These are phyloP conservation scores for Adansonia grandidieri DNA, from an alignment of 441 rosid species.

Conservation along the genomic window DNA sequence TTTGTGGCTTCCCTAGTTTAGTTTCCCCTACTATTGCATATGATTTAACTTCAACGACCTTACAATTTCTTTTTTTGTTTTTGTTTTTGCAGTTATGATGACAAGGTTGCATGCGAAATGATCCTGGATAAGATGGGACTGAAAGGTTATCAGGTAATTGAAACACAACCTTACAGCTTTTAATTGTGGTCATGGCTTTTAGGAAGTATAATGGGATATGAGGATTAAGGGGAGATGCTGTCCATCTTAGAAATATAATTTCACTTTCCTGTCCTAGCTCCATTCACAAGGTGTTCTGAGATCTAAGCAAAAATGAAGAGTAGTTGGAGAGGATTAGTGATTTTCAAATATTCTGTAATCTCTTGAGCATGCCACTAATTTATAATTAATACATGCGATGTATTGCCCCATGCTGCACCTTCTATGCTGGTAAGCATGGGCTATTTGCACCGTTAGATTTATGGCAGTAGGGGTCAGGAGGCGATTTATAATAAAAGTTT, in stretches of 20 bases:
- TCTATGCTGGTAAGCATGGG: background rate
- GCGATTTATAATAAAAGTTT: background rate
- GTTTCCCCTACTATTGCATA: background rate
- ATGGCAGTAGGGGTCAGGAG: background rate
- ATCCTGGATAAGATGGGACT: slow-evolving; percentile 74
- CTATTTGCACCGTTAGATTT: background rate
- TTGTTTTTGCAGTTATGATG: slow-evolving; percentile 54
- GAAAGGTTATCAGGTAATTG: slow-evolving; percentile 70
- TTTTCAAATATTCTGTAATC: slow-evolving; percentile 1
- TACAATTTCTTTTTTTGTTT: slow-evolving; percentile 25
- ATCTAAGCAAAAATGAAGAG: slow-evolving; percentile 14
- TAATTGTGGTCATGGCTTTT: slow-evolving; percentile 23
- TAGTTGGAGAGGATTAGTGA: background rate
- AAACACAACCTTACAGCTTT: slow-evolving; percentile 24
- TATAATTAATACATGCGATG: background rate
- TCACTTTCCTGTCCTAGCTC: background rate
- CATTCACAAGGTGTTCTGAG: background rate
- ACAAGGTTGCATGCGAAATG: slow-evolving; percentile 64
- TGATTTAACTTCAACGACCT: slow-evolving; percentile 20
- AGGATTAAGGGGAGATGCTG: slow-evolving; percentile 14
- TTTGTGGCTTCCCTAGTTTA: background rate
- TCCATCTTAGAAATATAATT: slow-evolving; percentile 23
- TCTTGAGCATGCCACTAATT: background rate
- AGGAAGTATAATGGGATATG: background rate
- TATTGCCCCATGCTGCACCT: background rate